Evolutionary conservation across 176 grass and related monocot species (phyloP).

Genomic region (Oryza longistaminata): DNA sequence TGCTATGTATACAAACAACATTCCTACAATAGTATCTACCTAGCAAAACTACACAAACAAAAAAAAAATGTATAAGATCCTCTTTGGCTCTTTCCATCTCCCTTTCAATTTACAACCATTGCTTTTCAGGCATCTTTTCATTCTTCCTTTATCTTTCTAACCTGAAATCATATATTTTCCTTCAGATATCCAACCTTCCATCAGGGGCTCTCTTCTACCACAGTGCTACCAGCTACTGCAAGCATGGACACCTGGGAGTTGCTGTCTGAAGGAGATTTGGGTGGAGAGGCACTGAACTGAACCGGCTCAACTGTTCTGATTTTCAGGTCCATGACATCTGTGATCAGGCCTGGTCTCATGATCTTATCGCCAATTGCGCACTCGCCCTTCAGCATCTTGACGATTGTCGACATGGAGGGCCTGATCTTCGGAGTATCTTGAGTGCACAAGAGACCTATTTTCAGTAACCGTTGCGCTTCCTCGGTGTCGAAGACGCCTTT

Average conservation of each 20-base stretch:
- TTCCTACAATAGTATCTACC: conserved; percentile 9
- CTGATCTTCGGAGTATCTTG: conserved; percentile 70
- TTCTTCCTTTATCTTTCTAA: not conserved
- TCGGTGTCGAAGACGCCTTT: conserved; percentile 33
- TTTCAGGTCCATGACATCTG: conserved; percentile 88
- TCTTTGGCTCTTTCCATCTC: not conserved
- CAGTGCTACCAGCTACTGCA: conserved; percentile 48
- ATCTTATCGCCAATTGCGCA: conserved; percentile 43
- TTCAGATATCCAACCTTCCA: not conserved
- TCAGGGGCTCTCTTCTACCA: conserved; percentile 32
- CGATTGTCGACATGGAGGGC: conserved; percentile 66
- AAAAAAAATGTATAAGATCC: not conserved
- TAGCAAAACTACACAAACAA: conserved; percentile 5
- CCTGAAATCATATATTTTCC: not conserved
- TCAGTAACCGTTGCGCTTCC: conserved; percentile 60
- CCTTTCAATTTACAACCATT: conserved; percentile 5
- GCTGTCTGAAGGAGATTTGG: conserved; percentile 34
- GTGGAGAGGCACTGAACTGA: conserved; percentile 21
- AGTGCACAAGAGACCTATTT: conserved; percentile 76
- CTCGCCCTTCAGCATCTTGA: conserved; percentile 59
- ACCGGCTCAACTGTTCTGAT: conserved; percentile 40
- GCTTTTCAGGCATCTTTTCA: not conserved
- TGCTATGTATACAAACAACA: conserved; percentile 3
- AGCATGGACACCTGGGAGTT: conserved; percentile 45
- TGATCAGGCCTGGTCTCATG: conserved; percentile 77